Base-by-base conservation (phyloP, 2,329 filamentous ascomycete genomes). In the Nemania sp. region DNA sequence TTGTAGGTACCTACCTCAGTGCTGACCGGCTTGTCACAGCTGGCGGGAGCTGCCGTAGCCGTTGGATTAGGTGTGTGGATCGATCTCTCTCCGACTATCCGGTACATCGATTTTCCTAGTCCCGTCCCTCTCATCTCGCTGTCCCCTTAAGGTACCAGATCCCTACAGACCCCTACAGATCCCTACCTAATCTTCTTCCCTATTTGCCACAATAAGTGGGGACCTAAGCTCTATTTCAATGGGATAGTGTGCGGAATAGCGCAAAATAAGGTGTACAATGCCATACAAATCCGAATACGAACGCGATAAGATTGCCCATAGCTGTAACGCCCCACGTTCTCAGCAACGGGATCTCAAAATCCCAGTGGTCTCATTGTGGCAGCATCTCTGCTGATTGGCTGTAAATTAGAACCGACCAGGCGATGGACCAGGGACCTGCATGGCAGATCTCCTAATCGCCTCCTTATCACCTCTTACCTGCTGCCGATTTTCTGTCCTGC, bases 341-440 rank as follows among this genome's bases (percentile, higher is more conserved):
- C n/a, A 10, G 3, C 20, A 64, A 58, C 74, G 75, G 73, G 70
- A 76, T 32, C 57, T 60, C 67, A 41, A 73, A 70, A 74, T 69
- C 73, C 74, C 73, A 71, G 74, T 77, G 75, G 76, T 55, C 68
- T 74, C 73, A 77, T 77, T 65, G 71, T 77, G 73, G 72, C 69
- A 72, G 72, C 73, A 75, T 64, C 53, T 66, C 62, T 64, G 60
- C 62, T 75, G 72, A 77, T 77, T 77, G 74, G 76, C 53, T 54
- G 7, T 52, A 29, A 13, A 20, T 53, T 2, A 5, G 38, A 24
- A 11, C 26, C 18, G 57, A 35, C 43, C 52, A 67, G 70, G 71
- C 53, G 32, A 10, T n/a, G 22, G 57, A 35, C 43, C 53, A 67
- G 70, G 71, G 58, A 66, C 71, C 67, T 70, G 62, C 72, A 73